Evolutionary conservation across 208 protist species (phyloP).

Genomic region (Entamoeba invadens): DNA sequence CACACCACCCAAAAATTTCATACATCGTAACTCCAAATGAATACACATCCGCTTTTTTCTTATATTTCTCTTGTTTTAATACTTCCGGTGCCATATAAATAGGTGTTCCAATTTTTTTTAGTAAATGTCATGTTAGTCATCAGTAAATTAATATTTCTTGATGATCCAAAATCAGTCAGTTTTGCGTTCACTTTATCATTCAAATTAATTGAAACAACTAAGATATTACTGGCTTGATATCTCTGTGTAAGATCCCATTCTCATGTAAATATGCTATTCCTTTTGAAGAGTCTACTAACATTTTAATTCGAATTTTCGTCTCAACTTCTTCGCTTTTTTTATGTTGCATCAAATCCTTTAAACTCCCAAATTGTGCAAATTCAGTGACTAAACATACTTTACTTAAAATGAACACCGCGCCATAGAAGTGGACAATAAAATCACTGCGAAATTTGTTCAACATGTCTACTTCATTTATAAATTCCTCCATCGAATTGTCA

Average conservation of each 20-base stretch:
- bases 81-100: constrained; percentile 39
- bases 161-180: not conserved
- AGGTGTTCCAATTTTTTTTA: constrained; percentile 9
- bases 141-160: not conserved
- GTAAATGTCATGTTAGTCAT: not conserved
- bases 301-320: not conserved
- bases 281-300: not conserved
- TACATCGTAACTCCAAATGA: constrained; percentile 41
- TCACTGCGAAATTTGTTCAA: not conserved
- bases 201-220: not conserved
- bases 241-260: constrained; percentile 17
- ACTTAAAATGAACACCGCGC: not conserved
- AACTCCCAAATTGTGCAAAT: not conserved
- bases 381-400: not conserved
- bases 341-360: not conserved
- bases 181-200: not conserved
- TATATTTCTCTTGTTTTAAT: constrained; percentile 26
- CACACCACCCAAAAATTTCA: constrained; percentile 26
- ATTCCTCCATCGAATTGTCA: not conserved
- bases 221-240: constrained; percentile 40
- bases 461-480: not conserved
- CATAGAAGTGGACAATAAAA: not conserved
- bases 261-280: not conserved
- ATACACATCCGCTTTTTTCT: constrained; percentile 41
- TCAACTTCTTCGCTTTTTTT: not conserved